These are phyloP conservation scores for Oidiodendron maius DNA, from an alignment of 495 filamentous ascomycete species.

Conservation along the genomic window DNA sequence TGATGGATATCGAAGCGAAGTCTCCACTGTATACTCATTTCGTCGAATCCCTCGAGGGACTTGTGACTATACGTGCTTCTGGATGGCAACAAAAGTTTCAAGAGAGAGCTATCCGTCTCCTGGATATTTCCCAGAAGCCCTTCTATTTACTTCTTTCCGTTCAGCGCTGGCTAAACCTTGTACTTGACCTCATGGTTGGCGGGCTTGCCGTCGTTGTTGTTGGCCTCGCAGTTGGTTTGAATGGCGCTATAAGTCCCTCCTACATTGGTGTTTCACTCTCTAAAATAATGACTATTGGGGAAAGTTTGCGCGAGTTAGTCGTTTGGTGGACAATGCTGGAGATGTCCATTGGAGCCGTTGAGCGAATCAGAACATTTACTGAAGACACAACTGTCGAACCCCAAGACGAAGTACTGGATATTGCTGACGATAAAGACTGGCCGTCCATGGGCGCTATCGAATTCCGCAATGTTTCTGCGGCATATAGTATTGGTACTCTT, in stretches of 20 bases:
- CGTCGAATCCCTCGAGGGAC: slow-evolving; percentile 40
- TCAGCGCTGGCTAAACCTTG: slow-evolving; percentile 46
- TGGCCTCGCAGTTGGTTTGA: slow-evolving; percentile 30
- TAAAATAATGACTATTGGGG: slow-evolving; percentile 25
- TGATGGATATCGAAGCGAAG: slow-evolving; percentile 37
- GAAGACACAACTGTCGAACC: neutral
- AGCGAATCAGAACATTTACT: slow-evolving; percentile 23
- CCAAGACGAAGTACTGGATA: neutral
- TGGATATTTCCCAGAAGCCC: slow-evolving; percentile 48
- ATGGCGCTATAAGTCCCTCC: slow-evolving; percentile 30
- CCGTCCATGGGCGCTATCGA: slow-evolving; percentile 37
- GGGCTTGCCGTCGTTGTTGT: slow-evolving; percentile 34
- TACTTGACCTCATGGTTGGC: slow-evolving; percentile 40
- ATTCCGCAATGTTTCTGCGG: slow-evolving; percentile 39
- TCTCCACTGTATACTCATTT: slow-evolving; percentile 36
- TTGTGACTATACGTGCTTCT: slow-evolving; percentile 44
- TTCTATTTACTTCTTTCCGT: slow-evolving; percentile 46
- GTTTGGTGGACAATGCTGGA: slow-evolving; percentile 28
- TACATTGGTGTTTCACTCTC: slow-evolving; percentile 49
- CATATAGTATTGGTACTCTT: slow-evolving; percentile 20
- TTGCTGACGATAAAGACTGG: slow-evolving; percentile 19
- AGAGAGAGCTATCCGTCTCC: slow-evolving; percentile 36
- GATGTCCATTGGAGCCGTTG: slow-evolving; percentile 34
- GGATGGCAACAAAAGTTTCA: slow-evolving; percentile 37
- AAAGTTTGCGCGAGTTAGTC: slow-evolving; percentile 20